phyloP scores from a whole-genome alignment of 192 early-diverging fungal genomes.

The Mycoemilia scoparia region DNA sequence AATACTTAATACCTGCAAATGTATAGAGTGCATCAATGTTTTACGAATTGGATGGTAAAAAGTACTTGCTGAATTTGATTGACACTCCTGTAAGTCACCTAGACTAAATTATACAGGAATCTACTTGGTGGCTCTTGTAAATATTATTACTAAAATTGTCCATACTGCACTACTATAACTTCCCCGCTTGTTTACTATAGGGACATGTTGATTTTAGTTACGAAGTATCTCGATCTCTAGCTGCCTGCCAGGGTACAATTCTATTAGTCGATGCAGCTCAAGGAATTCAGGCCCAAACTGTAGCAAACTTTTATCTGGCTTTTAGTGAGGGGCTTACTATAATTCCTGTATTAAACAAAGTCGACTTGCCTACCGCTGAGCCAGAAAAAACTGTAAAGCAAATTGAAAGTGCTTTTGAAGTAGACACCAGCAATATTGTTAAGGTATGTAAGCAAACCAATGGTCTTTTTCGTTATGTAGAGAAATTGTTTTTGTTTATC shows the following conservation, averaged over 20 bases:
- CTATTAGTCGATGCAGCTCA: conserved; percentile 86
- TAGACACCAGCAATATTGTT: conserved; percentile 40
- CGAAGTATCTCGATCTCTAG: conserved; percentile 83
- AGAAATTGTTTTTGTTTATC: no score
- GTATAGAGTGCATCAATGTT: conserved; percentile 86
- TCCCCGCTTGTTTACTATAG: conserved; percentile 13
- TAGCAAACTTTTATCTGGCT: conserved; percentile 91
- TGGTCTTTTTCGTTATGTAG: no score
- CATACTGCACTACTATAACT: not conserved
- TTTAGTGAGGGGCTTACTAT: conserved; percentile 71
- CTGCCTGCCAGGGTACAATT: conserved; percentile 85
- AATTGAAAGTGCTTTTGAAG: conserved; percentile 75
- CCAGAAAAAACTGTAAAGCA: conserved; percentile 53
- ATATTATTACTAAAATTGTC: not conserved
- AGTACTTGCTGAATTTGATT: conserved; percentile 85
- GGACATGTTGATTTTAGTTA: conserved; percentile 88
- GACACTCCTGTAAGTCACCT: no score
- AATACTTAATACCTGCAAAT: not conserved
- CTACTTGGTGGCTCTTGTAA: no score
- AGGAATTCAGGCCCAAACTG: conserved; percentile 95
- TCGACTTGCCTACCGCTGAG: conserved; percentile 82
- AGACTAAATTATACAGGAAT: no score
- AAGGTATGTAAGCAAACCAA: conserved; percentile 13
- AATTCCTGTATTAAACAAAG: conserved; percentile 85
- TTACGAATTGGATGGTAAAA: conserved; percentile 55